Evolutionary conservation across 2,329 filamentous ascomycete genomes (phyloP), one percentile per base, ranked within the genome.

Genomic region (Xylariaceae sp.): DNA sequence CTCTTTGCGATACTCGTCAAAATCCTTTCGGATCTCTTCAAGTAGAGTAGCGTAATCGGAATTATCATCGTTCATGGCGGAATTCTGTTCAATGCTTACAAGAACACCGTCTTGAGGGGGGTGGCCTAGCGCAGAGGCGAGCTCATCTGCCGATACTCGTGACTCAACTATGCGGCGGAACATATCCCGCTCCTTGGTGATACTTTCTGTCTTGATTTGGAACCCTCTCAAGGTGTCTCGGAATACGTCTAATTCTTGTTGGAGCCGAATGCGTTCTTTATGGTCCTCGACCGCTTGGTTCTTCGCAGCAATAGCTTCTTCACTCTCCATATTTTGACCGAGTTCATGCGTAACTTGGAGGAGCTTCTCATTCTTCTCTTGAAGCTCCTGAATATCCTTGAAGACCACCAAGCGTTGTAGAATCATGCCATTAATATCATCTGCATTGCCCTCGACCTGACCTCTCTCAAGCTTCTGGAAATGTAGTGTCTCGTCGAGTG

Each of bases 101-200:
- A 86, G 74, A 24, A 84, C 78, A 46, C 79, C 76, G 13, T 83
- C 81, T 54, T 87, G 84, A 26, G 88, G 74, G 15, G 89, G 89
- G 63, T 87, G 85, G 1, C 88, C 90, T 67, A 95, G 86, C 43
- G 86, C 79, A 1, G 86, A 86, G 13, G 82, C 81, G 35, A 88
- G 77, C 55, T 92, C 87, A 10, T 76, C 79, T 69, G 82, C 68
- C 67, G 81, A 66, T 67, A 79, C 70, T 74, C 86, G 72, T 58
- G 94, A 89, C 62, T 93, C 89, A 24, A 97, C 82, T 78, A 97
- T 92, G 46, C 92, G 91, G 18, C 93, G 87, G 86, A 97, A 97
- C 84, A 97, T 97, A 69, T 99, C 93, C 58, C 94, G 87, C 75
- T 99, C 94, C 65, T 92, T 91, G 69, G 94, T 91, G 71, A 96